Evolutionary conservation across 768 basidiomycete species (phyloP).

Genomic region (Atractiella rhizophila): DNA sequence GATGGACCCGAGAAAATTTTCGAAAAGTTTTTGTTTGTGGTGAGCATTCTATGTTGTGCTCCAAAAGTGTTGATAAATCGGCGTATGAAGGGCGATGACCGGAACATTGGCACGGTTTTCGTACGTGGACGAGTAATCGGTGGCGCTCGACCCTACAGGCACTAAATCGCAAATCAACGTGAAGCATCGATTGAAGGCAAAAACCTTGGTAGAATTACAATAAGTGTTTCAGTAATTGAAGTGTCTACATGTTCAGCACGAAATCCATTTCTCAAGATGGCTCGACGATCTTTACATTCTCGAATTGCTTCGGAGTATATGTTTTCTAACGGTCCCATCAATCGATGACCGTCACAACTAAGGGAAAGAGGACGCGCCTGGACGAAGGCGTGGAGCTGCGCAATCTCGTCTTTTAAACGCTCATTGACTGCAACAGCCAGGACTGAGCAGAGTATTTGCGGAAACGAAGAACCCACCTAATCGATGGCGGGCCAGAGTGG

Average conservation of each 20-base stretch:
- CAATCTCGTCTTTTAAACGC: constrained; percentile 15
- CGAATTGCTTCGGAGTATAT: constrained; percentile 12
- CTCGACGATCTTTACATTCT: constrained; percentile 7
- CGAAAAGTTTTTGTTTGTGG: constrained; percentile 57
- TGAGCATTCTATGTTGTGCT: constrained; percentile 7
- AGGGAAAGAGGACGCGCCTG: constrained; percentile 1
- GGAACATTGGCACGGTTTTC: constrained; percentile 51
- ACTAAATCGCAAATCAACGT: no score
- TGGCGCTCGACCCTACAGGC: constrained; percentile 24
- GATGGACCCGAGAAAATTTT: constrained; percentile 32
- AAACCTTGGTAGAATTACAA: no score
- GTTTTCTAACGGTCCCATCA: constrained; percentile 5
- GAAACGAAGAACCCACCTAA: constrained; percentile 2
- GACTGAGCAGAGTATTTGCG: not conserved
- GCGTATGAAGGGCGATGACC: constrained; percentile 13
- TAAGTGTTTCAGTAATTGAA: no score
- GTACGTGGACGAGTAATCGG: constrained; percentile 60
- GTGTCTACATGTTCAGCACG: no score
- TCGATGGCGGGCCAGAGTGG: constrained; percentile 12
- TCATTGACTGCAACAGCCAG: constrained; percentile 9
- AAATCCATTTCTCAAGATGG: no score
- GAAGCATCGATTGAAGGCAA: no score
- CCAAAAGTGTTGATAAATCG: not conserved
- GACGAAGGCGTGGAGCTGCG: constrained; percentile 13
- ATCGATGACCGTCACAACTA: not conserved